Evolutionary conservation across 768 basidiomycete genomes (phyloP), one percentile per base, ranked within the genome.

Genomic region (Mycena haematopus): DNA sequence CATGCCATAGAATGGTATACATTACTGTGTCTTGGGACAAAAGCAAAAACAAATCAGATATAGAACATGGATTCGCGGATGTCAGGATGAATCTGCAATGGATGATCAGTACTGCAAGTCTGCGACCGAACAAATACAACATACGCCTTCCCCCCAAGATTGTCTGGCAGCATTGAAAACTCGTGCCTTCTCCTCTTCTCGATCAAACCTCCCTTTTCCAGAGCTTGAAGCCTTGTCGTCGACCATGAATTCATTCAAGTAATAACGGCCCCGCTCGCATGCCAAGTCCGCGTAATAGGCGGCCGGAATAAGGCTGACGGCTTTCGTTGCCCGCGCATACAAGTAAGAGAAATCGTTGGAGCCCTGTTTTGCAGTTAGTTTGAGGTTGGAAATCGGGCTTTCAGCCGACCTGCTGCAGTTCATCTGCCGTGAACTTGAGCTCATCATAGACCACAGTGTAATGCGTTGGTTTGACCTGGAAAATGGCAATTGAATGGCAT

Each of bases 281-380:
- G 91, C 92, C 53, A 93, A 74, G 74, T 93, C 91, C 8, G 91
- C 89, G 67, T 92, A 92, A 70, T 92, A 92, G 0, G 91, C 91
- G 0, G 91, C 83, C 0, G 92, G 91, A 13, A 93, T 81, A 24
- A 94, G 77, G 70, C 90, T 92, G 31, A 95, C 93, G 0, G 92
- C 89, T 68, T 91, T 89, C 3, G 92, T 95, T 0, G 92, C 92
- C 5, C 93, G 84, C 0, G 89, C 92, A 67, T 91, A 95, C 15
- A 91, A 78, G 69, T 93, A 93, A 67, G 86, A 86, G 15, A 80
- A 74, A 56, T 85, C 79, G 69, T 93, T 84, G 0, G 90, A 86
- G 1, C 91, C 88, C 62, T 52, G 33, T 22, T 21, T 11, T 22
- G 50, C 4, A 35, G 5, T 52, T 19, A 35, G 33, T 52, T 52